Conservation (phyloP, 352 stramenopile species). For the Phytophthora sp. region DNA sequence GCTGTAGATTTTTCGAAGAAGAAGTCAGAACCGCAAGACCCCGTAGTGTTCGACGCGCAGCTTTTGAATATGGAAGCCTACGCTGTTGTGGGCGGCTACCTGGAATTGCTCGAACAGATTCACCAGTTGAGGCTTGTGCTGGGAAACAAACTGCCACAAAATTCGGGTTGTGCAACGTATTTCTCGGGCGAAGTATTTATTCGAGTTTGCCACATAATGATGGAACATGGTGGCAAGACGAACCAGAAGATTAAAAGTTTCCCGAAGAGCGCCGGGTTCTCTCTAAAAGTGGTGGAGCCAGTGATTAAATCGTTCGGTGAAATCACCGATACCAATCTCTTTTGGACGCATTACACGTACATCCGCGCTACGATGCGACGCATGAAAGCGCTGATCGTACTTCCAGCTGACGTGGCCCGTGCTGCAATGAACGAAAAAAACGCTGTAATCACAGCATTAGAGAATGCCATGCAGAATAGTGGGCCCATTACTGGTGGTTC, state of each 20-base stretch:
- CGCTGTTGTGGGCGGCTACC: constrained; percentile 47
- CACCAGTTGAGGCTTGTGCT: constrained; percentile 58
- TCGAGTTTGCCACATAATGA: constrained; percentile 50
- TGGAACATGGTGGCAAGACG: constrained; percentile 17
- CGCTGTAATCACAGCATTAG: constrained; percentile 20
- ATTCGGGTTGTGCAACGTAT: constrained; percentile 50
- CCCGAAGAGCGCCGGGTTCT: constrained; percentile 21
- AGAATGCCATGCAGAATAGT: constrained; percentile 27
- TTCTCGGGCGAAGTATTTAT: constrained; percentile 77
- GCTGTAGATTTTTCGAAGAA: constrained; percentile 39
- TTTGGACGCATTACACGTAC: constrained; percentile 44
- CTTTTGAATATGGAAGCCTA: constrained; percentile 60
- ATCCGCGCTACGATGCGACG: constrained; percentile 39
- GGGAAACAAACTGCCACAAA: constrained; percentile 47
- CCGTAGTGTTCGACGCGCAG: constrained; percentile 38
- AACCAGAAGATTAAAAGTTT: constrained; percentile 20
- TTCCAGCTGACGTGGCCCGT: constrained; percentile 20
- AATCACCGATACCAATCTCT: constrained; percentile 25
- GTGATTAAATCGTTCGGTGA: constrained; percentile 33
- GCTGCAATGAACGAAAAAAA: constrained; percentile 17
- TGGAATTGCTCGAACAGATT: constrained; percentile 64
- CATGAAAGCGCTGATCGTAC: constrained; percentile 37
- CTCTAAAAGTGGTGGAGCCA: constrained; percentile 35
- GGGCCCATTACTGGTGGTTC: background rate
- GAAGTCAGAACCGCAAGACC: constrained; percentile 10